These are phyloP conservation scores for Rhododendron molle DNA, from an alignment of 148 eudicot genomes.

Conservation along the genomic window DNA sequence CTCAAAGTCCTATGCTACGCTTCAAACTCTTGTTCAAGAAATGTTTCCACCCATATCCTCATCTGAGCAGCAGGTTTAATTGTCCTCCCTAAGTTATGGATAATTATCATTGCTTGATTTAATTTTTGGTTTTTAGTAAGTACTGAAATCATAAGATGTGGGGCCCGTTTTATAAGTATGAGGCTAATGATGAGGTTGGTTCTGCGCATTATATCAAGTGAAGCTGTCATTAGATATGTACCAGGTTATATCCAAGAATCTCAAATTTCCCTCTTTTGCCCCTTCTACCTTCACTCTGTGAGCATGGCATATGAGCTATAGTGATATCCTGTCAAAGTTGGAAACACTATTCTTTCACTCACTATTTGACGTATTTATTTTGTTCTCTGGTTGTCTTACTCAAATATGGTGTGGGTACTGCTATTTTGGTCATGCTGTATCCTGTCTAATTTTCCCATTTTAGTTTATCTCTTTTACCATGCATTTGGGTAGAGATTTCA, in stretches of 20 bases:
- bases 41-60: conserved; percentile 70
- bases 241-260: background rate
- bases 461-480: background rate
- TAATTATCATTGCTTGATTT: background rate
- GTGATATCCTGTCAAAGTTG: background rate
- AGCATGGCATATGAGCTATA: background rate
- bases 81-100: background rate
- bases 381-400: background rate
- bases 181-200: background rate
- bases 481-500: background rate
- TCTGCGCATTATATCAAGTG: background rate
- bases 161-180: background rate
- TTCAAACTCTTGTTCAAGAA: conserved; percentile 72
- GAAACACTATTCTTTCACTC: background rate
- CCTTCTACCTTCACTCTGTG: background rate
- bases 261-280: background rate
- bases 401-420: background rate
- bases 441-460: background rate
- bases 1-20: conserved; percentile 77
- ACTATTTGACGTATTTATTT: background rate
- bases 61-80: conserved; percentile 64
- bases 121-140: background rate
- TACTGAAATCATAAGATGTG: background rate
- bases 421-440: background rate
- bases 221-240: background rate